phyloP scores from a whole-genome alignment of 2,329 filamentous ascomycete species.

The Parascedosporium putredinis region DNA sequence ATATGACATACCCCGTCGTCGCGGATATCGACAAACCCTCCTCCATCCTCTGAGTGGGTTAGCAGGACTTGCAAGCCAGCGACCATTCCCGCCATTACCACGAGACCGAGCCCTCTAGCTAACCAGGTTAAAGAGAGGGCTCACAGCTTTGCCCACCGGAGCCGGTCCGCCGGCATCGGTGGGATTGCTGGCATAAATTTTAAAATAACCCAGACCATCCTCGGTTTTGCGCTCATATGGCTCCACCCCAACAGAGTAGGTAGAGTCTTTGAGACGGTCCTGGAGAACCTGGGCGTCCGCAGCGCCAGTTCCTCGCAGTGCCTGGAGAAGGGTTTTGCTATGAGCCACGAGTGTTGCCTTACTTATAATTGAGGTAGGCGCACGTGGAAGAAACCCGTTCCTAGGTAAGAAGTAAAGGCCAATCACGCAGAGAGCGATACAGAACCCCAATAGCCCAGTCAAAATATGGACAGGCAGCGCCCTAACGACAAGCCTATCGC shows the following conservation, averaged over 20 bases:
- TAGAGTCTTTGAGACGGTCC: constrained; percentile 17
- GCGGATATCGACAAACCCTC: constrained; percentile 21
- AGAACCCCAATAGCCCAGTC: constrained; percentile 18
- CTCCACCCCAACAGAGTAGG: constrained; percentile 24
- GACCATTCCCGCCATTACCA: constrained; percentile 20
- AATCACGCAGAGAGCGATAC: constrained; percentile 15
- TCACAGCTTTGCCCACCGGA: constrained; percentile 18
- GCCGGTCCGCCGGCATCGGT: not conserved
- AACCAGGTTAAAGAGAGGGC: constrained; percentile 17
- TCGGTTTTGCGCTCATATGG: constrained; percentile 21
- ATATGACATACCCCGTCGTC: constrained; percentile 20
- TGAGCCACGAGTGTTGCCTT: constrained; percentile 25
- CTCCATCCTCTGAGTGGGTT: constrained; percentile 17
- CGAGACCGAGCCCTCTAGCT: constrained; percentile 18
- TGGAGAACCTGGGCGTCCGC: constrained; percentile 18
- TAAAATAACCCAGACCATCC: constrained; percentile 10
- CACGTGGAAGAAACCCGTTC: constrained; percentile 24
- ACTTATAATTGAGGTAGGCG: constrained; percentile 23
- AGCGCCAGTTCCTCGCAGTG: constrained; percentile 23
- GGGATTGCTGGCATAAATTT: not conserved
- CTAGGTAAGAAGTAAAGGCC: constrained; percentile 16
- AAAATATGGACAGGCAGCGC: constrained; percentile 21
- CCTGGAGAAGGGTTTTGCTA: constrained; percentile 23
- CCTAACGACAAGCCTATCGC: constrained; percentile 21
- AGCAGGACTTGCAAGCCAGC: constrained; percentile 24